Evolutionary conservation across 257 asterid genomes (phyloP).

Genomic region (Marsdenia floribunda): DNA sequence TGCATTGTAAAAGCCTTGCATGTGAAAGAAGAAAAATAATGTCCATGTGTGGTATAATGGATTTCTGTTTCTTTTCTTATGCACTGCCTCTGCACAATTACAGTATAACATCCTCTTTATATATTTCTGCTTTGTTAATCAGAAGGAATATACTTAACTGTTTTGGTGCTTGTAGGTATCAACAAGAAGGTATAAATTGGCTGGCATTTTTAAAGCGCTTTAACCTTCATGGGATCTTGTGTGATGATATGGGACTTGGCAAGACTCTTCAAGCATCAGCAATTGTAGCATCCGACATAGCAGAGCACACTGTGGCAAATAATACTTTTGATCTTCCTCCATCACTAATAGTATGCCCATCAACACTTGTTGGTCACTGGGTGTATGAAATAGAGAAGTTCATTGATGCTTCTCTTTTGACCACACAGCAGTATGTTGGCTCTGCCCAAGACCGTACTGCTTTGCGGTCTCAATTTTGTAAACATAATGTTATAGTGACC

Average conservation of each 20-base stretch:
- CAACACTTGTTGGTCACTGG: constrained; percentile 99
- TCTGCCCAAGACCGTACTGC: constrained; percentile 85
- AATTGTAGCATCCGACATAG: constrained; percentile 90
- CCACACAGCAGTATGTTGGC: constrained; percentile 91
- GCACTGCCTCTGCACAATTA: neutral
- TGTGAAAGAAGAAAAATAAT: neutral
- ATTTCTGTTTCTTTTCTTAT: neutral
- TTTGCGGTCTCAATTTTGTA: constrained; percentile 59
- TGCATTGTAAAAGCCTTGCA: neutral
- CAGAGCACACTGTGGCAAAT: constrained; percentile 65
- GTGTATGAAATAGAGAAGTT: constrained; percentile 97
- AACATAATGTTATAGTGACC: constrained; percentile 76
- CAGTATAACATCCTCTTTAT: neutral
- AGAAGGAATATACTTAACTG: neutral
- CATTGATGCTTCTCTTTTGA: constrained; percentile 78
- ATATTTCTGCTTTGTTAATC: neutral
- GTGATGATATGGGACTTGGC: constrained; percentile 99
- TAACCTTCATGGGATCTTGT: constrained; percentile 92
- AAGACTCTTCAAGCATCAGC: constrained; percentile 98
- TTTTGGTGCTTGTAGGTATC: constrained; percentile 60
- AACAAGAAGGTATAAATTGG: constrained; percentile 99
- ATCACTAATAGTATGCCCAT: constrained; percentile 84
- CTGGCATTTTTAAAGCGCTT: constrained; percentile 87
- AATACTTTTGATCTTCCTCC: constrained; percentile 59
- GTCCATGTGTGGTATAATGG: neutral